These are phyloP conservation scores for Clavariopsis aquatica DNA, from an alignment of 495 filamentous ascomycete genomes.

Conservation along the genomic window DNA sequence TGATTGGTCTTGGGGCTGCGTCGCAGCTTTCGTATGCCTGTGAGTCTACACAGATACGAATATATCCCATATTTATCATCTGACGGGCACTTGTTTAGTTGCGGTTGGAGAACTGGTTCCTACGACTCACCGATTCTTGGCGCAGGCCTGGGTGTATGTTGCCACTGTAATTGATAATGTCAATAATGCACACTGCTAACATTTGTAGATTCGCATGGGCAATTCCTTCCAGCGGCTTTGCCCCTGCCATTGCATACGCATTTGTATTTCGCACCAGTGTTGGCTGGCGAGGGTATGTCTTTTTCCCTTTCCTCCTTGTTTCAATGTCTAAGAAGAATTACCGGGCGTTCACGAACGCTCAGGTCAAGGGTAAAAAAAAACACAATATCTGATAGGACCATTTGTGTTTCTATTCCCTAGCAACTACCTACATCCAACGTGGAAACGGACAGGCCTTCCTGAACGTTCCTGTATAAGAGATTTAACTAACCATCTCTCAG, in stretches of 20 bases:
- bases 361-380: no score
- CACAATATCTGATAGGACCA: no score
- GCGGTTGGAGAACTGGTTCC: conserved; percentile 36
- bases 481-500: conserved; percentile 15
- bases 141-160: conserved; percentile 30
- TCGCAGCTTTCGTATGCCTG: conserved; percentile 40
- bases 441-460: no score
- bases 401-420: no score
- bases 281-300: conserved; percentile 28
- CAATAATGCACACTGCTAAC: neutral
- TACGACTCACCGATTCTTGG: conserved; percentile 29
- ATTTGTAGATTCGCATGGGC: conserved; percentile 28
- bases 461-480: neutral
- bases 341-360: no score
- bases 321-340: no score
- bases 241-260: conserved; percentile 34
- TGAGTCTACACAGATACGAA: conserved; percentile 1
- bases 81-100: conserved; percentile 11
- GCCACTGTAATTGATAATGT: neutral
- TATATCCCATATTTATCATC: neutral
- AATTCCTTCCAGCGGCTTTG: conserved; percentile 31
- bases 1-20: conserved; percentile 41
- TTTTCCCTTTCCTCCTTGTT: neutral
- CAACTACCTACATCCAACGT: no score
- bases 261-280: conserved; percentile 36